A percentile compares a stretch with the other conserved stretches of the same genome.
Evolutionary conservation across 106 monocot species (phyloP).

Genomic region (Iris macrosiphon): DNA sequence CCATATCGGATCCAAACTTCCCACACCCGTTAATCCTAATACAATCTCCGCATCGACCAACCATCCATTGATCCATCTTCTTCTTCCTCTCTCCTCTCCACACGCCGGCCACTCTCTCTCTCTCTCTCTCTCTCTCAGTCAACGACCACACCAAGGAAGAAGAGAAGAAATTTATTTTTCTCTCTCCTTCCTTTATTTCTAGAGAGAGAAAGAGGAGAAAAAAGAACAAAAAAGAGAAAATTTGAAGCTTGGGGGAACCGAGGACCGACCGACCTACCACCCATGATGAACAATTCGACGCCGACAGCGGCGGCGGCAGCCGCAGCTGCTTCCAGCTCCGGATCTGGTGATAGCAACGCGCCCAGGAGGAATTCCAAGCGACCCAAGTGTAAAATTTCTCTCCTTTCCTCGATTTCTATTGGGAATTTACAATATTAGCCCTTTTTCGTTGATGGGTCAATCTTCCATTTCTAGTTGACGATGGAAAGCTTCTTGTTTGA

Average conservation of each 20-base stretch:
- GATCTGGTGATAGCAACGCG: not conserved
- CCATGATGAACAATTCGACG: conserved; percentile 1
- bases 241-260: not conserved
- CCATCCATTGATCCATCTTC: no score
- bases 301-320: not conserved
- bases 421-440: no score
- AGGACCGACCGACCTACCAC: no score
- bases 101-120: not conserved
- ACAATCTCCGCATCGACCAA: no score
- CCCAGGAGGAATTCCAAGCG: conserved; percentile 6
- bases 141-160: not conserved
- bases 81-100: no score
- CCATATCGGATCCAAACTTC: no score
- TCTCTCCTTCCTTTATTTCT: not conserved
- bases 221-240: not conserved
- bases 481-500: not conserved
- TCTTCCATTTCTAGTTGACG: no score
- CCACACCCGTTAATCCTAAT: no score
- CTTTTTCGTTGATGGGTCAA: no score
- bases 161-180: no score
- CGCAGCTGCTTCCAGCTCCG: conserved; percentile 7
- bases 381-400: conserved; percentile 5
- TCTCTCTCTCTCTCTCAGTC: not conserved
- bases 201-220: not conserved
- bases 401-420: not conserved